Conservation (phyloP, 1,284 basidiomycete species). For the Sanguinoderma infundibulare region DNA sequence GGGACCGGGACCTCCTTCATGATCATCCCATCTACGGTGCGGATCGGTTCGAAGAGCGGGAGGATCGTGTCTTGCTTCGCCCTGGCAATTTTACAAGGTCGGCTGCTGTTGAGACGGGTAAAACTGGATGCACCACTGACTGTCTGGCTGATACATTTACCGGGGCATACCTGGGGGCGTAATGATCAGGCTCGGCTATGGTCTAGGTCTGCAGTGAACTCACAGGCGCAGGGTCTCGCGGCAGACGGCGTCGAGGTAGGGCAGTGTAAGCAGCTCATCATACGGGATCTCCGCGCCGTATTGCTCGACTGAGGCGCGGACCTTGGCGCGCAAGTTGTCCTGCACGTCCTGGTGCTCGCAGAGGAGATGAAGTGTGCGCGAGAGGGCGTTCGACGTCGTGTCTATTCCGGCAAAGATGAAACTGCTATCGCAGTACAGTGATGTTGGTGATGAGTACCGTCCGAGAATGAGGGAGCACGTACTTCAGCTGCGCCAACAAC, state of each 20-base stretch:
- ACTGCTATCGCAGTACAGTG: constrained; percentile 13
- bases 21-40: constrained; percentile 33
- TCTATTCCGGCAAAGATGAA: constrained; percentile 34
- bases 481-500: constrained; percentile 32
- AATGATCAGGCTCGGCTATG: too few species aligned
- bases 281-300: constrained; percentile 37
- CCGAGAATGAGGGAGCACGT: constrained; percentile 6
- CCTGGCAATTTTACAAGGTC: constrained; percentile 21
- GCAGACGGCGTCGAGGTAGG: constrained; percentile 37
- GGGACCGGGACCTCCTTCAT: constrained; percentile 43
- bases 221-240: constrained; percentile 33
- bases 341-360: constrained; percentile 10
- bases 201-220: too few species aligned
- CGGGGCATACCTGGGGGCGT: too few species aligned
- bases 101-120: too few species aligned
- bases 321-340: constrained; percentile 28
- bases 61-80: constrained; percentile 22
- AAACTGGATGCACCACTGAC: background rate
- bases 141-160: background rate
- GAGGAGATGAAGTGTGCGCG: constrained; percentile 31
- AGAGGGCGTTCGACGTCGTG: constrained; percentile 34
- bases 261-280: constrained; percentile 32
- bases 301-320: constrained; percentile 20
- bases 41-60: constrained; percentile 31
- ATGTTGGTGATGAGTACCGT: too few species aligned